Conservation (phyloP, 306 rosid species). For the Prunus mume region DNA sequence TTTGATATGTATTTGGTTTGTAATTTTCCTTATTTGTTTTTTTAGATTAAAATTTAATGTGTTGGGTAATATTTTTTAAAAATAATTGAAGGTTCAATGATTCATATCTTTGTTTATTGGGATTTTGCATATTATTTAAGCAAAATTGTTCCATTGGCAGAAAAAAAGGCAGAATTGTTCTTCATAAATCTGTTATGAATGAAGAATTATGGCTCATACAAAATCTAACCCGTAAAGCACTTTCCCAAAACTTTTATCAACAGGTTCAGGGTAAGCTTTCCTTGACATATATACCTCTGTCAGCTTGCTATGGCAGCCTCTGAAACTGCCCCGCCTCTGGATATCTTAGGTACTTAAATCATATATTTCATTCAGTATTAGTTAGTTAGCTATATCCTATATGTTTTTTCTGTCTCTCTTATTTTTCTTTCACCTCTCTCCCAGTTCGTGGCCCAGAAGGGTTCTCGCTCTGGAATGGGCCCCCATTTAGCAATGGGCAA, state of each 20-base stretch:
- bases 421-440: slow-evolving; percentile 8
- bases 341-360: slow-evolving; percentile 63
- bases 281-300: background rate
- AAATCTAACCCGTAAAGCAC: background rate
- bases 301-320: slow-evolving; percentile 54
- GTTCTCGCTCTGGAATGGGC: slow-evolving; percentile 80
- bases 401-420: background rate
- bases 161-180: background rate
- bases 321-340: slow-evolving; percentile 44
- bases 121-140: background rate
- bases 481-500: slow-evolving; percentile 57
- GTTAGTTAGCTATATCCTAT: background rate
- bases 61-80: too few relatives aligned
- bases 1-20: too few relatives aligned
- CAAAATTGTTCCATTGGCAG: background rate
- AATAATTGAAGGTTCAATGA: background rate
- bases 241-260: background rate
- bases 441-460: slow-evolving; percentile 75
- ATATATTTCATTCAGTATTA: background rate
- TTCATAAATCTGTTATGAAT: background rate
- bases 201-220: too few relatives aligned
- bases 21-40: too few relatives aligned
- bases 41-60: too few relatives aligned
- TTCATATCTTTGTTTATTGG: background rate
- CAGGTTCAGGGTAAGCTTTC: background rate